Evolutionary conservation across 345 rosid species (phyloP), one percentile per base, ranked within the genome.

Genomic region (Psidium guajava): DNA sequence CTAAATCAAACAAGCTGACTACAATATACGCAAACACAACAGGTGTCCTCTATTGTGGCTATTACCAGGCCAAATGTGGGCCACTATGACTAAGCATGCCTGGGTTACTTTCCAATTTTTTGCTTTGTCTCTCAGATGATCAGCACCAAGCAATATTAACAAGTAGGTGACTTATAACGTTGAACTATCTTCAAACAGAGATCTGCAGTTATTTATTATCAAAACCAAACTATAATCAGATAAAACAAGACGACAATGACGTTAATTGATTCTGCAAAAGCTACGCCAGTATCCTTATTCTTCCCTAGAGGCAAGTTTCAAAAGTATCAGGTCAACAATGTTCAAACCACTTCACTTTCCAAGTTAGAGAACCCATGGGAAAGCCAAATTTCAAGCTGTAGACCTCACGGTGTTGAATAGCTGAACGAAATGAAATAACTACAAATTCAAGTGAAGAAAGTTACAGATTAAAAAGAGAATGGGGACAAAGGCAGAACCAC

Each of bases 401-500:
- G 77, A 16, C 47, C 77, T 69, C 36, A 32, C 5, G 44, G 24
- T 69, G 16, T 5, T 16, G 36, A n/a, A 51, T 57, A 53, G 24
- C 4, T 32, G 4, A 61, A 57, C 6, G 0, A 15, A 49, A 81
- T 51, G 36, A 44, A 49, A 24, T 18, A 12, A 49, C 83, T 16
- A 81, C 77, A 58, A 57, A 44, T 64, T 51, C 58, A 64, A 77
- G 82, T 53, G 24, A 16, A 64, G 56, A 28, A 74, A 55, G 27
- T 50, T 13, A 73, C 25, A 16, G 12, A 49, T 8, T 44, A 32
- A 22, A 82, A n/a, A 40, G 47, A 82, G 56, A 54, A 24, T 51
- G 53, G 40, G 52, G 42, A 83, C 58, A 49, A 13, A 87, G 80
- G 84, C 69, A 11, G 15, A 85, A 86, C 81, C 50, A 85, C 95